Evolutionary conservation across 441 rosid genomes (phyloP), one percentile per base, ranked within the genome.

Genomic region (Hura crepitans): DNA sequence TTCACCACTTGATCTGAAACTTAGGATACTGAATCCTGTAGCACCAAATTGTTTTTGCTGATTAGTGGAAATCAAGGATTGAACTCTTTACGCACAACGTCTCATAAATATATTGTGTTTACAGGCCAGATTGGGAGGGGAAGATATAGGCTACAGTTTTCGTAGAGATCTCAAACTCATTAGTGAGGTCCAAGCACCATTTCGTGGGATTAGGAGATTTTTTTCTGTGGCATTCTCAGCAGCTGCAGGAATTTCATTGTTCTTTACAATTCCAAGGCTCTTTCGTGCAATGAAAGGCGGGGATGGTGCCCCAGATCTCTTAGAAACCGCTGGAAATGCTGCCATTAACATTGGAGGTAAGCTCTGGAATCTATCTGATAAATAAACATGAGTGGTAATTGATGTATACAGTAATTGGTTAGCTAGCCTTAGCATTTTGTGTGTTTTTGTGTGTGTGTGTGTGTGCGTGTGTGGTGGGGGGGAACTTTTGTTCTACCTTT

Each of bases 101-200:
- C 75, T 66, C 45, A 56, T 69, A 81, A 64, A 57, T 25, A 46
- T 50, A 45, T 27, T 47, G 13, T 61, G 58, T 63, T 66, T 70
- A 69, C 91, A 95, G 99, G 97, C 97, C 68, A 87, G 89, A 80
- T 70, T 90, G 72, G 99, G 97, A 51, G 97, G 97, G 74, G 95
- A 92, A 85, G 99, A 95, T 79, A 81, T 92, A 75, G 99, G 99
- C 12, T 84, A 84, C 73, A 60, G 92, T 79, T 92, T 92, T 63
- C 85, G 94, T 35, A 83, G 97, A 85, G 99, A 95, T 82, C 89
- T 92, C 68, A 92, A 92, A 81, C 94, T 92, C 62, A 90, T 95
- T 57, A 85, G 97, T 25, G 97, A 92, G 86, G 99, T 95, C 68
- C 96, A 90, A 83, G 97, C 99, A 72, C 99, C 97, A n/a, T 95